phyloP scores from a whole-genome alignment of 352 stramenopile genomes.

The Phytophthora sansomeana region DNA sequence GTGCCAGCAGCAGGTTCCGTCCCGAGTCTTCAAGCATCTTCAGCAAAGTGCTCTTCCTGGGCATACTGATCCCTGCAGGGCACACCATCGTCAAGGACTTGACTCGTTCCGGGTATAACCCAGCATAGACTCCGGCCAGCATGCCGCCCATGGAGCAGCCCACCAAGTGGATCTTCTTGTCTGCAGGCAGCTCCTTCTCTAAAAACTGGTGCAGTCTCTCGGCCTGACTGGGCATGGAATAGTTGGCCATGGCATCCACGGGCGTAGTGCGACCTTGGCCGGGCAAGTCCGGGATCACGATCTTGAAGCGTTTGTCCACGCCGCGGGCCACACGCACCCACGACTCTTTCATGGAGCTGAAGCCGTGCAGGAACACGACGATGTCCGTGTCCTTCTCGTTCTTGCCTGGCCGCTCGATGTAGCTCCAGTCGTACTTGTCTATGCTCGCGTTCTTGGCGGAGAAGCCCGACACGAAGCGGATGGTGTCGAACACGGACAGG shows the following conservation, averaged over 20 bases:
- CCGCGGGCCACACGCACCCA: conserved; percentile 61
- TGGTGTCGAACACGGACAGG: conserved; percentile 52
- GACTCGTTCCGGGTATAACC: conserved; percentile 62
- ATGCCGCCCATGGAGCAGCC: conserved; percentile 85
- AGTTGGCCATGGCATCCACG: conserved; percentile 50
- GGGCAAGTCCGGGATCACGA: conserved; percentile 76
- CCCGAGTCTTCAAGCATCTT: conserved; percentile 69
- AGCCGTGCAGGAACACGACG: conserved; percentile 78
- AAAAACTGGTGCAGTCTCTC: conserved; percentile 67
- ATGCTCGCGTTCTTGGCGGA: conserved; percentile 47
- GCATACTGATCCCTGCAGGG: conserved; percentile 75
- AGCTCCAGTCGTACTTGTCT: conserved; percentile 76
- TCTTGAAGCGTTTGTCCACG: conserved; percentile 59
- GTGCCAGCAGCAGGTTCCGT: conserved; percentile 69
- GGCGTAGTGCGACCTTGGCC: conserved; percentile 72
- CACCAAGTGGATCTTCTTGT: conserved; percentile 75
- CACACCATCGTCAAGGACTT: conserved; percentile 80
- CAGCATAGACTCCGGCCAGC: conserved; percentile 75
- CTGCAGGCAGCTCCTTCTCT: conserved; percentile 46
- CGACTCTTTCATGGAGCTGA: conserved; percentile 76
- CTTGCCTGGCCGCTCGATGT: conserved; percentile 65
- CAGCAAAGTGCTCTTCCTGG: conserved; percentile 63
- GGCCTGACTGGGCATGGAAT: conserved; percentile 63
- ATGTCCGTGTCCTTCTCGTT: conserved; percentile 50
- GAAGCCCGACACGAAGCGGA: conserved; percentile 66